Percentiles rank a stretch among this genome's conserved stretches.
phyloP scores from a whole-genome alignment of 306 rosid genomes.

The Quercus ilex region DNA sequence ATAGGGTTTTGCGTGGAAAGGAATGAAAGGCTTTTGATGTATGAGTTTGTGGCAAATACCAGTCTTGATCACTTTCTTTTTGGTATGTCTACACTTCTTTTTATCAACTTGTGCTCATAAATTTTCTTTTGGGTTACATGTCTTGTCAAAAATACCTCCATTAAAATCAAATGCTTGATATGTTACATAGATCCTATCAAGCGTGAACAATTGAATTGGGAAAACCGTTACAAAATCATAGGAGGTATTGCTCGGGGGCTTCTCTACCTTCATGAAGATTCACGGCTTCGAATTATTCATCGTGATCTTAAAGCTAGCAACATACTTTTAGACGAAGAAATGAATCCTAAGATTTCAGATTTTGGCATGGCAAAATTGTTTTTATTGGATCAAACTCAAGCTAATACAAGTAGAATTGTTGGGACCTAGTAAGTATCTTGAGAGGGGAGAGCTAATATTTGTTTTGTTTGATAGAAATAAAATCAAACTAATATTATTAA shows the following conservation, averaged over 20 bases:
- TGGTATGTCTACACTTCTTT: too few relatives aligned
- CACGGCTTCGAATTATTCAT: neutral
- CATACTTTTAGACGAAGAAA: conserved; percentile 35
- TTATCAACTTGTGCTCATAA: too few relatives aligned
- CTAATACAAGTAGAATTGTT: conserved; percentile 1
- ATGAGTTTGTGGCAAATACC: too few relatives aligned
- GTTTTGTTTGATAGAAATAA: neutral
- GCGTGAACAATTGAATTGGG: too few relatives aligned
- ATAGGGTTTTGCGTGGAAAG: too few relatives aligned
- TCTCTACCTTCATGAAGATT: too few relatives aligned
- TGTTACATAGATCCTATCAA: too few relatives aligned
- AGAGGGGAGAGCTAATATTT: neutral
- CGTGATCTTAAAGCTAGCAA: conserved; percentile 44
- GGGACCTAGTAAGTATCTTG: conserved; percentile 39
- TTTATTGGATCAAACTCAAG: conserved; percentile 17
- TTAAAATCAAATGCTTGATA: neutral
- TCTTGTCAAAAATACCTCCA: too few relatives aligned
- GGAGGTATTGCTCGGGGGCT: too few relatives aligned
- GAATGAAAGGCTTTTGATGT: neutral
- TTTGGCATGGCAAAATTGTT: conserved; percentile 50
- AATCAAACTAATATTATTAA: neutral
- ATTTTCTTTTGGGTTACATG: neutral
- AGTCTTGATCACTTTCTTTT: neutral
- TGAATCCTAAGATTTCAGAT: conserved; percentile 46
- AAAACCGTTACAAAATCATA: too few relatives aligned